Base-by-base conservation (phyloP, 441 rosid species). In the Daphne laureola region DNA sequence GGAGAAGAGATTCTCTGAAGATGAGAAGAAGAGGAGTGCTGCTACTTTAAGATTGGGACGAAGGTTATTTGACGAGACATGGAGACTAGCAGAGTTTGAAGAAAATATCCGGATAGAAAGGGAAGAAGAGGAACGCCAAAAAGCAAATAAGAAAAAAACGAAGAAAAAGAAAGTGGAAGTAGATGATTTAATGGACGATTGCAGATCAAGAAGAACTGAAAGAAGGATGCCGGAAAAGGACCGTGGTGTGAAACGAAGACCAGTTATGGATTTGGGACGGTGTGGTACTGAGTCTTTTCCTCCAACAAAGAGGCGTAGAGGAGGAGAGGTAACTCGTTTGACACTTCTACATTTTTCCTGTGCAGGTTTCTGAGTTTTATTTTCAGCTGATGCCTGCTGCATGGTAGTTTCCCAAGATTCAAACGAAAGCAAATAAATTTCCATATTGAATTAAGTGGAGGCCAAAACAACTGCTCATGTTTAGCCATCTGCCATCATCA, bases 291-390 rank as follows among this genome's bases (percentile, higher is more conserved):
- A 87, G 49, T 74, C 58, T 62, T 82, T 70, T 46, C 75, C 90
- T 17, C 81, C 82, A 54, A 70, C 95, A 43, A 94, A 94, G 73
- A 91, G 95, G 31, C 94, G 94, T 16, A 90, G 89, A 76, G 95
- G 79, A 36, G 97, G 99, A 64, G 95, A 87, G 98, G 98, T 90
- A 90, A 58, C 45, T 49, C 26, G 40, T 58, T 43, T 71, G 26
- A 56, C 38, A 2, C 38, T 31, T 31, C 27, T 46, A 31, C 8
- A 59, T 65, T 23, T 66, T 53, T 8, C 38, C 43, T 50, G 35
- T 17, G 44, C 49, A 16, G 35, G 4, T 31, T 51, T 51, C 8
- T 59, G 43, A 17, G 4, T 51, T 55, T 18, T 3, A 8, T 14
- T 44, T 51, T 42, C 18, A 8, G 31, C 44, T 44, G 18, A 2